These are phyloP conservation scores for Aspergillus vadensis DNA, from an alignment of 2,329 filamentous ascomycete genomes.

Conservation along the genomic window DNA sequence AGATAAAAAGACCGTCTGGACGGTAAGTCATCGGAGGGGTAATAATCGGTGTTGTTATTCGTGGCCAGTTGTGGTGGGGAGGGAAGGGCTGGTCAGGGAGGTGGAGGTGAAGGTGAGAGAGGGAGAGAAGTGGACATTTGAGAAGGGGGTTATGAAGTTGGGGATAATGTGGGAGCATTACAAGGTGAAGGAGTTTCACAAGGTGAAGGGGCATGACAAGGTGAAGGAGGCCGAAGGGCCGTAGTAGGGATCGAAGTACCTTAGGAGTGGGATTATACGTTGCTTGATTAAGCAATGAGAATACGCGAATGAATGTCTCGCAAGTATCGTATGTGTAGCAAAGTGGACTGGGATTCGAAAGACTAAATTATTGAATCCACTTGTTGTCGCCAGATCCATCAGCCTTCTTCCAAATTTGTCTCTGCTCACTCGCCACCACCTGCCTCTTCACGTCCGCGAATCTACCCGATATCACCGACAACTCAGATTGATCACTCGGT, in stretches of 20 bases:
- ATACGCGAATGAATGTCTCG: neutral
- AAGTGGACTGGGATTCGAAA: no score
- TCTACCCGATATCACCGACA: constrained; percentile 46
- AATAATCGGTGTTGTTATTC: constrained; percentile 53
- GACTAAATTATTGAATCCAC: neutral
- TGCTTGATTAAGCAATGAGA: neutral
- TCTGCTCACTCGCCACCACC: neutral
- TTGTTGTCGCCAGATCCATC: neutral
- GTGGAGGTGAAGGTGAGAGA: constrained; percentile 22
- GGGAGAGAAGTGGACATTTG: constrained; percentile 18
- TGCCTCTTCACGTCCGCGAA: constrained; percentile 40
- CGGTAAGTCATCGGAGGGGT: constrained; percentile 54
- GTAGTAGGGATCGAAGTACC: neutral
- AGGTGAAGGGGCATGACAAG: no score
- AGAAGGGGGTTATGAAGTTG: constrained; percentile 3
- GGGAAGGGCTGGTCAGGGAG: constrained; percentile 48
- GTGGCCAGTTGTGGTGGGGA: constrained; percentile 53
- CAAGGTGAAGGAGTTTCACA: no score
- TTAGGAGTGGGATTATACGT: neutral
- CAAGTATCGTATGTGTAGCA: no score
- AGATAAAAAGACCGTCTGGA: constrained; percentile 49
- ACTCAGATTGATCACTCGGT: constrained; percentile 45
- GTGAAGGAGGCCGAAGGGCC: no score
- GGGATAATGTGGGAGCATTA: neutral
- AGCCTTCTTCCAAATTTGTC: neutral